phyloP scores from a whole-genome alignment of 768 basidiomycete species.

The Kockovaella imperatae region DNA sequence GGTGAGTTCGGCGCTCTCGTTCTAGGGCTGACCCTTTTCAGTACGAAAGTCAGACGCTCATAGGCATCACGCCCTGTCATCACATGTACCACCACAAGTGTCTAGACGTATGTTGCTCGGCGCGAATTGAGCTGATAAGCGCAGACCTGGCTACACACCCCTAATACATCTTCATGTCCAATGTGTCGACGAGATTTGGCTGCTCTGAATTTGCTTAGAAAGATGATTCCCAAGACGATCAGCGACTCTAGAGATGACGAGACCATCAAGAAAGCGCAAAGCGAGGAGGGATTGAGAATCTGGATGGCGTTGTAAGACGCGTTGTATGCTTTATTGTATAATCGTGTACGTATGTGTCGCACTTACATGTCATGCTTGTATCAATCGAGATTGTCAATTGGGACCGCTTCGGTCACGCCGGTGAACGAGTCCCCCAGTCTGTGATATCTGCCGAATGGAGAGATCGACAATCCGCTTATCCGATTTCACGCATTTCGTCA shows the following conservation, averaged over 20 bases:
- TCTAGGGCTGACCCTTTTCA: conserved; percentile 1
- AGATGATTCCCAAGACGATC: too few relatives aligned
- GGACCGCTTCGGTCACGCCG: too few relatives aligned
- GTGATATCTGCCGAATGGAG: too few relatives aligned
- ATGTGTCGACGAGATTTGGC: conserved; percentile 38
- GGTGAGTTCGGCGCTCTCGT: conserved; percentile 12
- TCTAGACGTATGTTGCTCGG: conserved; percentile 23
- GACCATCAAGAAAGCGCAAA: conserved; percentile 6
- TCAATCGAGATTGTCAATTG: neutral
- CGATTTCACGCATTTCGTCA: too few relatives aligned
- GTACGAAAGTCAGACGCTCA: conserved; percentile 17
- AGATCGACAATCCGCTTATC: too few relatives aligned
- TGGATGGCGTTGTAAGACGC: conserved; percentile 17
- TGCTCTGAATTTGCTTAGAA: conserved; percentile 17
- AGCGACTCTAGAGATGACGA: too few relatives aligned
- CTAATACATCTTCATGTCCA: conserved; percentile 29
- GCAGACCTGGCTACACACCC: conserved; percentile 30
- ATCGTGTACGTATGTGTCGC: neutral
- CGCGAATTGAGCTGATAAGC: neutral
- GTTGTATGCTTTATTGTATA: neutral
- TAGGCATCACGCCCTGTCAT: conserved; percentile 32
- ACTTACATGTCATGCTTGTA: neutral
- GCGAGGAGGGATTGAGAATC: conserved; percentile 21
- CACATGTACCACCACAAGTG: conserved; percentile 38
- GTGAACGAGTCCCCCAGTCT: too few relatives aligned